Percentiles rank a stretch among this genome's conserved stretches.
These are phyloP conservation scores for Debaryomycetaceae sp. DNA, from an alignment of 1,139 yeast genomes.

Conservation along the genomic window DNA sequence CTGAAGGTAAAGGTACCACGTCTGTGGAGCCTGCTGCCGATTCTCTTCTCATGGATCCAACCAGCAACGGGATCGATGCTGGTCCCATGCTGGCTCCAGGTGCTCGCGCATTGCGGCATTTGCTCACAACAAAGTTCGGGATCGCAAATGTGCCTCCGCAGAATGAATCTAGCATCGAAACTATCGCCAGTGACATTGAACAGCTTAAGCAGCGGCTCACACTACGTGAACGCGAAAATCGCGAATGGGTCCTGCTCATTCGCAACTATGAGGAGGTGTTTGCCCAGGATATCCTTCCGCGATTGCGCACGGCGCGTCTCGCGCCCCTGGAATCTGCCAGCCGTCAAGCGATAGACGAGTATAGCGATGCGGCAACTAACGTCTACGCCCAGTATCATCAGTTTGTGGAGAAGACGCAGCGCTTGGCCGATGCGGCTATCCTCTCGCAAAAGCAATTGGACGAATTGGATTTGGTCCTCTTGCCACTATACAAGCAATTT, in stretches of 20 bases:
- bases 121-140: slow-evolving; percentile 9
- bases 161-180: slow-evolving; percentile 8
- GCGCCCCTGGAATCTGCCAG: not conserved
- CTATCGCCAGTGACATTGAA: slow-evolving; percentile 16
- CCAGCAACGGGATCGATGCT: no score
- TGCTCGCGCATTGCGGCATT: slow-evolving; percentile 7
- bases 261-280: slow-evolving; percentile 21
- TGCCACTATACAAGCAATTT: slow-evolving; percentile 6
- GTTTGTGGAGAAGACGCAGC: slow-evolving; percentile 5
- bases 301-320: slow-evolving; percentile 9
- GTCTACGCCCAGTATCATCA: slow-evolving; percentile 5
- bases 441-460: slow-evolving; percentile 3
- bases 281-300: slow-evolving; percentile 17
- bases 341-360: slow-evolving; percentile 11
- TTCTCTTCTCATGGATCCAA: no score
- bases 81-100: no score
- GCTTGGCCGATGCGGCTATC: slow-evolving; percentile 3
- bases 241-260: slow-evolving; percentile 13
- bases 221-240: slow-evolving; percentile 12
- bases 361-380: slow-evolving; percentile 3
- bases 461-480: slow-evolving; percentile 2
- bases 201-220: slow-evolving; percentile 13
- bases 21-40: no score
- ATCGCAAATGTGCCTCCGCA: slow-evolving; percentile 5
- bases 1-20: no score